Base-by-base conservation (phyloP, 768 basidiomycete genomes). In the Daedalea quercina region DNA sequence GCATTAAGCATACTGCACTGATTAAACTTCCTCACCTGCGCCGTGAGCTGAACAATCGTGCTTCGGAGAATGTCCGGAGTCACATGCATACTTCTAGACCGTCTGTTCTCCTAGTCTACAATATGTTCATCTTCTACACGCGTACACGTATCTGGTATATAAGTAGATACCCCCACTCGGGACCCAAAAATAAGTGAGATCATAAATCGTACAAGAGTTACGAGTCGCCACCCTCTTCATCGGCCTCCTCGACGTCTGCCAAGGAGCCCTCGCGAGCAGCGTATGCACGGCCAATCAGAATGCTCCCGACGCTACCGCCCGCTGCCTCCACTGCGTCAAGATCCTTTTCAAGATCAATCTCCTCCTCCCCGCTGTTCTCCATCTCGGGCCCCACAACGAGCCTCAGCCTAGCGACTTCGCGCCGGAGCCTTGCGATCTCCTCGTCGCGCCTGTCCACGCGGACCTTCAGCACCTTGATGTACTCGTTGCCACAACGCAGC, bases 401-500 rank as follows among this genome's bases (percentile, higher is more conserved):
- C 44, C 85, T 74, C 64, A 94, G 67, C 53, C 82, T 71, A 57
- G 65, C 63, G 24, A 95, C 76, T 67, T 93, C 91, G 57, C 63
- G 66, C 57, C 90, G 74, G 63, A 95, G 64, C 62, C 60, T 71
- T 53, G 65, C 72, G 59, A 95, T 87, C 70, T 93, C 91, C 44
- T 76, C 77, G 62, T 96, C 91, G 57, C 94, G 70, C 63, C 88
- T 76, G 50, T 89, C 85, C 46, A 94, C 79, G 26, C 88, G 80
- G 17, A 72, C 84, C 55, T 87, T 87, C 61, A 96, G 76, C 56
- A 79, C 71, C 58, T 85, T 76, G 56, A 97, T 85, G 64, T 78
- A 94, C 65, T 93, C 88, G 67, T 97, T 97, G 33, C 89, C 90
- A 63, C 90, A 94, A 54, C 91, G 83, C 51, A 97, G 69, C 34